Evolutionary conservation across 2,329 filamentous ascomycete species (phyloP).

Genomic region (Magnaporthiopsis rhizophila): DNA sequence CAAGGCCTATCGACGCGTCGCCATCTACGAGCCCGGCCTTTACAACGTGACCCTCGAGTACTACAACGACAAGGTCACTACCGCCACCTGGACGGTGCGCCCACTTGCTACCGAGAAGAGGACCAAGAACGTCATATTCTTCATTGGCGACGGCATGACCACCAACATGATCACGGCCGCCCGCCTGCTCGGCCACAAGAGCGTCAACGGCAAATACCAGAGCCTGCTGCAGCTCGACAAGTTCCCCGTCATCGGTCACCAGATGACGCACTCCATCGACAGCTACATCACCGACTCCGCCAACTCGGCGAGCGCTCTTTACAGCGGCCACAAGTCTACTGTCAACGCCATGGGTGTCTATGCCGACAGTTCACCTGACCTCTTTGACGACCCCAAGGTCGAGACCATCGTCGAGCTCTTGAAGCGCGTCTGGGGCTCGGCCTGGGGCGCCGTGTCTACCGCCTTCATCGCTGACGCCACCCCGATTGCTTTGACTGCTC

Average conservation of each 20-base stretch:
- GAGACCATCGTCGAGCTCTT: constrained; percentile 77
- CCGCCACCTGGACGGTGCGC: constrained; percentile 71
- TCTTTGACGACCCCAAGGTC: constrained; percentile 78
- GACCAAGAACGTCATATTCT: constrained; percentile 79
- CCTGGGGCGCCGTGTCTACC: constrained; percentile 65
- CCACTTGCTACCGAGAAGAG: constrained; percentile 61
- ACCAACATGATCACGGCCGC: constrained; percentile 77
- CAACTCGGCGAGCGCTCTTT: constrained; percentile 75
- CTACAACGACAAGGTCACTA: constrained; percentile 58
- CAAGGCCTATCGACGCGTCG: constrained; percentile 69
- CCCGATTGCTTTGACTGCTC: constrained; percentile 64
- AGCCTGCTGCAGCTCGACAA: constrained; percentile 68
- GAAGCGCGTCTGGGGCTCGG: constrained; percentile 55
- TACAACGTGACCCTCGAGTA: constrained; percentile 72
- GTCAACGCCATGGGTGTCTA: constrained; percentile 79
- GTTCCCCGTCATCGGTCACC: constrained; percentile 78
- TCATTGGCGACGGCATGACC: constrained; percentile 69
- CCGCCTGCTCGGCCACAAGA: constrained; percentile 72
- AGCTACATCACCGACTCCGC: constrained; percentile 81
- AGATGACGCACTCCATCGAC: constrained; percentile 84
- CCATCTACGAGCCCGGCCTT: constrained; percentile 69
- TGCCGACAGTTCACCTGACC: constrained; percentile 63
- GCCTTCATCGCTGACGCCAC: constrained; percentile 77
- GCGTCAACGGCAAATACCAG: constrained; percentile 78
- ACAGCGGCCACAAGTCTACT: constrained; percentile 75